A percentile compares a stretch with the other conserved stretches of the same genome.
Conservation (phyloP, 495 filamentous ascomycete genomes). For the Penicillium subrubescens region DNA sequence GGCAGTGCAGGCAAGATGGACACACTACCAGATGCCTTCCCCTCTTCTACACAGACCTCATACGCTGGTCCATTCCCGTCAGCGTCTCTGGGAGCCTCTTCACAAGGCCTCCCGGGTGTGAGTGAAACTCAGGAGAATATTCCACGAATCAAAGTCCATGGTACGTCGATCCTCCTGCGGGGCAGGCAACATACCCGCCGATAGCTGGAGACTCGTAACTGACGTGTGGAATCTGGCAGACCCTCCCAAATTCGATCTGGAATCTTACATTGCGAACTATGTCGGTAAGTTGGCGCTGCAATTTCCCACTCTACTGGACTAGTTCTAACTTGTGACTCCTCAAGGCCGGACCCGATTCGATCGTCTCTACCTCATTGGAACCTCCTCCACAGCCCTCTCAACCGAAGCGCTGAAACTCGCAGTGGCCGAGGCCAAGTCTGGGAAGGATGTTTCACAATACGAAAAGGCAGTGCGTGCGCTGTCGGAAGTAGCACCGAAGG, state of each 20-base stretch:
- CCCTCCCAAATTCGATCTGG: slow-evolving; percentile 87
- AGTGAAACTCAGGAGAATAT: slow-evolving; percentile 14
- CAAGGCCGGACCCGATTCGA: slow-evolving; percentile 68
- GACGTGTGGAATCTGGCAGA: slow-evolving; percentile 49
- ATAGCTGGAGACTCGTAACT: slow-evolving; percentile 6
- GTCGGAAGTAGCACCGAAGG: slow-evolving; percentile 60
- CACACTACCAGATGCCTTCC: slow-evolving; percentile 33
- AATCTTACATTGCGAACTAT: slow-evolving; percentile 91
- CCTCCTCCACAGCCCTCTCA: slow-evolving; percentile 72
- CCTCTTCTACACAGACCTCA: slow-evolving; percentile 16
- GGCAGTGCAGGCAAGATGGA: slow-evolving; percentile 25
- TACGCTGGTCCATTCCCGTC: slow-evolving; percentile 9
- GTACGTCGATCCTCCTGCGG: slow-evolving; percentile 24
- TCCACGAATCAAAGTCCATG: slow-evolving; percentile 32
- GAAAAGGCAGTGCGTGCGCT: slow-evolving; percentile 67
- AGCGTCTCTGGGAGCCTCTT: not conserved
- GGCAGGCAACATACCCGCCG: slow-evolving; percentile 2
- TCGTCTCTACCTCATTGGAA: slow-evolving; percentile 79
- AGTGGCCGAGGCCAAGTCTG: slow-evolving; percentile 72
- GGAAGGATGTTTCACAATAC: slow-evolving; percentile 74
- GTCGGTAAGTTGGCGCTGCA: slow-evolving; percentile 55
- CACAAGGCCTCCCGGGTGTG: not conserved
- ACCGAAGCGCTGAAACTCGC: slow-evolving; percentile 81
- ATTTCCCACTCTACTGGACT: not conserved
- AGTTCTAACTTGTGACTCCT: not conserved